Evolutionary conservation across 2,329 filamentous ascomycete genomes (phyloP), one percentile per base, ranked within the genome.

Genomic region (Xylaria sp.): DNA sequence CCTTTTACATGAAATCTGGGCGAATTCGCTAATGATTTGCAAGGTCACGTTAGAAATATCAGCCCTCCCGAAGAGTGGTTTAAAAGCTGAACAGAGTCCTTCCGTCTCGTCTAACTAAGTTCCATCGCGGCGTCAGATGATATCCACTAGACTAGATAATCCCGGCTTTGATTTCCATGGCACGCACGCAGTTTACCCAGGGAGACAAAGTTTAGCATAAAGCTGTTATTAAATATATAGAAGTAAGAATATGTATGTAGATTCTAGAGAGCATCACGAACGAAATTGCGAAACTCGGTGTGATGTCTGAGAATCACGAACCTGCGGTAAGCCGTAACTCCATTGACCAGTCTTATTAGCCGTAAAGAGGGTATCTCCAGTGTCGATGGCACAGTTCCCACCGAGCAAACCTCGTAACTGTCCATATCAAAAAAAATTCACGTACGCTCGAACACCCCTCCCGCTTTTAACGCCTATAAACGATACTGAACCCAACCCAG

Each of bases 11-110:
- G n/a, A 9, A 17, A 40, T 9, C 70, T 33, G 53, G 33, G 38
- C 4, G 5, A 58, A 31, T 59, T 40, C 48, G 48, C 60, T 73
- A 53, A 71, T 71, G 31, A 73, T 60, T 44, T 28, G 44, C 49
- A 49, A 83, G 81, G 81, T 83, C 66, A 83, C 81, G 20, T 72
- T 83, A 46, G 80, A 81, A 63, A 57, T 82, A 46, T 75, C 74
- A 65, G 75, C 73, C 60, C 66, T 69, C n/a, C 74, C 69, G 36
- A 75, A 72, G 56, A 44, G 66, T 23, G 53, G 59, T n/a, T 15
- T 46, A 53, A 70, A 67, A 15, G 23, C 56, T 26, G 26, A 49
- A 20, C 70, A 73, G 17, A 64, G 64, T 31, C 68, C 73, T 42
- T 53, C 68, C 2, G n/a, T 46, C 2, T 48, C 49, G 4, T 56